Conservation (phyloP, 768 basidiomycete species). For the Pleurotus sapidus region DNA sequence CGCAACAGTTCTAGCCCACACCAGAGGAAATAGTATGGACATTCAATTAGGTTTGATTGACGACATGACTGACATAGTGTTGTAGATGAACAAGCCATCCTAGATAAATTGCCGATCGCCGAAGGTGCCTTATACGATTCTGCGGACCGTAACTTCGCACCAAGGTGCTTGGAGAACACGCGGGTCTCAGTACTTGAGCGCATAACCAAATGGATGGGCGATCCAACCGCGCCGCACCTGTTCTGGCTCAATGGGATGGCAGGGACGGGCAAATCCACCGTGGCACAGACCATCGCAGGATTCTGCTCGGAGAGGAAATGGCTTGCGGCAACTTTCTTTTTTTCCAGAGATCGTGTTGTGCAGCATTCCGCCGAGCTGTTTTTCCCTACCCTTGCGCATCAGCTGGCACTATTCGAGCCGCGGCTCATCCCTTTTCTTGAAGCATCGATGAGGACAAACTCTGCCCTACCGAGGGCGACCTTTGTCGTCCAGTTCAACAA, state of each 20-base stretch:
- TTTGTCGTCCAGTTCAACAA: conserved; percentile 13
- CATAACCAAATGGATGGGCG: neutral
- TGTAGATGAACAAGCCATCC: neutral
- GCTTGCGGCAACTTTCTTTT: conserved; percentile 33
- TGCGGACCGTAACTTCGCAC: neutral
- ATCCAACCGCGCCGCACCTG: neutral
- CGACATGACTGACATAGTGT: too few relatives aligned
- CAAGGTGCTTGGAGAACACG: neutral
- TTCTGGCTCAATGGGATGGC: conserved; percentile 19
- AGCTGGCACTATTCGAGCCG: conserved; percentile 16
- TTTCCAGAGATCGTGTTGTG: conserved; percentile 24
- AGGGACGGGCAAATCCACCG: conserved; percentile 24
- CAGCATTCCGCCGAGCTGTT: conserved; percentile 20
- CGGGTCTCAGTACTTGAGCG: neutral
- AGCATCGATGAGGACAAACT: conserved; percentile 12
- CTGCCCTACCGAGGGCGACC: conserved; percentile 13
- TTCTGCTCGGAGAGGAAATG: conserved; percentile 9
- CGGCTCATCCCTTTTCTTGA: conserved; percentile 5
- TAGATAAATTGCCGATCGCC: neutral
- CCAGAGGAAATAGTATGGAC: too few relatives aligned
- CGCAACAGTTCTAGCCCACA: too few relatives aligned
- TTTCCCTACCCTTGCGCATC: conserved; percentile 27
- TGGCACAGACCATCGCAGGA: conserved; percentile 22
- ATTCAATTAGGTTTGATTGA: too few relatives aligned
- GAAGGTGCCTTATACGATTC: neutral